A percentile compares a stretch with the other conserved stretches of the same genome.
Conservation (phyloP, 768 basidiomycete genomes). For the Naganishia kalamii region DNA sequence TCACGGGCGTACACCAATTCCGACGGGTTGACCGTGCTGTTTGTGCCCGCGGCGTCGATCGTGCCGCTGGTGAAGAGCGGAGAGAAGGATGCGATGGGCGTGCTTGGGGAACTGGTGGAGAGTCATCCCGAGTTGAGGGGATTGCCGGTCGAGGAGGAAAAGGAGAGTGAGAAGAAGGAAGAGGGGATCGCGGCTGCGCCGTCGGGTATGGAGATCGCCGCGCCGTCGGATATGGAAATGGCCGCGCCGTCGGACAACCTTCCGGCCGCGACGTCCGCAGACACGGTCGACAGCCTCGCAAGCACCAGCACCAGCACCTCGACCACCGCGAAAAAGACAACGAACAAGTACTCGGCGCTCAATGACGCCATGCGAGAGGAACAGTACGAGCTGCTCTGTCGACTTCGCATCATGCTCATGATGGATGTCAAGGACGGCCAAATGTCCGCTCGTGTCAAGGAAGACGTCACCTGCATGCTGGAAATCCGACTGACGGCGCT, state of each 20-base stretch:
- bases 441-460: slow-evolving; percentile 56
- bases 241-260: neutral
- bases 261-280: neutral
- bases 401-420: slow-evolving; percentile 71
- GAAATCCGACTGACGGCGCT: slow-evolving; percentile 75
- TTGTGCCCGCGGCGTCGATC: slow-evolving; percentile 2
- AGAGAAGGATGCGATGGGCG: slow-evolving; percentile 11
- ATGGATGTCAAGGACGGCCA: slow-evolving; percentile 53
- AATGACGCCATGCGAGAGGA: slow-evolving; percentile 71
- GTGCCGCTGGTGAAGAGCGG: slow-evolving; percentile 4
- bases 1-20: slow-evolving; percentile 18
- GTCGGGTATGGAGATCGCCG: neutral
- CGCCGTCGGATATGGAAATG: neutral
- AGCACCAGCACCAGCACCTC: neutral
- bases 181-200: neutral
- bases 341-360: slow-evolving; percentile 69
- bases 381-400: slow-evolving; percentile 79
- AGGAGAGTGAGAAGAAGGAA: neutral
- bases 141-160: neutral
- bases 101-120: slow-evolving; percentile 11
- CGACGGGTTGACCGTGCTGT: slow-evolving; percentile 20
- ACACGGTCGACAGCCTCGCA: too few species aligned
- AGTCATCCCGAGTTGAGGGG: slow-evolving; percentile 18
- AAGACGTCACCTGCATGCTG: slow-evolving; percentile 54
- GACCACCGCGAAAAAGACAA: slow-evolving; percentile 36